Evolutionary conservation across 2,329 filamentous ascomycete genomes (phyloP).

Genomic region (Thermoascus crustaceus): DNA sequence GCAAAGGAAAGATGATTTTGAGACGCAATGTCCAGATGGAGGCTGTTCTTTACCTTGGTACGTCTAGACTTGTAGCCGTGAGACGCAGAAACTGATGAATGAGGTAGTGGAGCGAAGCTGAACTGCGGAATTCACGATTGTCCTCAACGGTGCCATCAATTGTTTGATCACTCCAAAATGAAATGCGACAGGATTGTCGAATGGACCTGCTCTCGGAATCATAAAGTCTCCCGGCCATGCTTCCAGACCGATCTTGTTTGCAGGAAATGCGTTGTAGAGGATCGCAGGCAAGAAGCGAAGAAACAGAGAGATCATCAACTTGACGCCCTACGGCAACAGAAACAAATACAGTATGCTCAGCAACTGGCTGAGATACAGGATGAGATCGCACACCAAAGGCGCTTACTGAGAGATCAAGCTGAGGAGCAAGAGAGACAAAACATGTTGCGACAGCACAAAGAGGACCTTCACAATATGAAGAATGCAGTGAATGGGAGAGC

Average conservation of each 20-base stretch:
- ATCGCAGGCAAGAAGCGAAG: constrained; percentile 37
- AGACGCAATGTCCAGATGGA: constrained; percentile 56
- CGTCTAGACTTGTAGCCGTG: no score
- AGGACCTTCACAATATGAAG: constrained; percentile 14
- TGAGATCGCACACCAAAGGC: constrained; percentile 15
- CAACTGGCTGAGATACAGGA: constrained; percentile 17
- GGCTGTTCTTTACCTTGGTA: constrained; percentile 60
- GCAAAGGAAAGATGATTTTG: constrained; percentile 49
- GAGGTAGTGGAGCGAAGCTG: constrained; percentile 38
- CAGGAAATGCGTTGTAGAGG: constrained; percentile 45
- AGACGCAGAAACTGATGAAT: no score
- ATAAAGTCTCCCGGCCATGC: constrained; percentile 45
- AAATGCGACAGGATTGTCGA: constrained; percentile 37
- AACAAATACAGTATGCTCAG: constrained; percentile 13
- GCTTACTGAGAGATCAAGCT: constrained; percentile 10
- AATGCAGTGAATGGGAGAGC: constrained; percentile 2
- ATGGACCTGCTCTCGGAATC: constrained; percentile 45
- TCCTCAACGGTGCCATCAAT: constrained; percentile 52
- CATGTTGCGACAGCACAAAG: constrained; percentile 12
- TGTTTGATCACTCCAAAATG: constrained; percentile 52
- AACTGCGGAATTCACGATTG: constrained; percentile 55
- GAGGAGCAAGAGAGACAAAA: constrained; percentile 14
- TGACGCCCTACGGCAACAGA: constrained; percentile 23
- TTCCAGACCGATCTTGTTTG: constrained; percentile 36
- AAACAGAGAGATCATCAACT: constrained; percentile 43